These are phyloP conservation scores for Paraconiothyrium sp. DNA, from an alignment of 2,329 filamentous ascomycete genomes.

Conservation along the genomic window DNA sequence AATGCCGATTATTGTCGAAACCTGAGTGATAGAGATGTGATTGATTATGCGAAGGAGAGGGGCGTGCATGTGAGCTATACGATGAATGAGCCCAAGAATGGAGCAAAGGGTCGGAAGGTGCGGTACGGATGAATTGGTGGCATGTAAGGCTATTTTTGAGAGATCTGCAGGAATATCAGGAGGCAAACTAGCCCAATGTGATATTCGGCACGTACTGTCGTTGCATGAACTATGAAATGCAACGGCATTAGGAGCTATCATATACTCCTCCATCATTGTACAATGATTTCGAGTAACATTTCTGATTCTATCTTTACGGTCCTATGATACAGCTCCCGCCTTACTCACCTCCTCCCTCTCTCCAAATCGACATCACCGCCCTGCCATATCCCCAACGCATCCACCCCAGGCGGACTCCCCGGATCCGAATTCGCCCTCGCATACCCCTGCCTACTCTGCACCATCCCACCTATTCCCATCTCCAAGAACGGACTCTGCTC, in stretches of 20 bases:
- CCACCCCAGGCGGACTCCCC: constrained; percentile 17
- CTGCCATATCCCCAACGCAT: constrained; percentile 20
- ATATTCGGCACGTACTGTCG: too few species aligned
- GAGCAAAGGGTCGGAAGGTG: constrained; percentile 20
- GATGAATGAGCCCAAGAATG: constrained; percentile 9
- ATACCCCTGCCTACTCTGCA: constrained; percentile 26
- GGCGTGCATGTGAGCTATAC: constrained; percentile 31
- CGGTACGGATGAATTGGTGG: constrained; percentile 18
- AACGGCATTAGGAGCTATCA: too few species aligned
- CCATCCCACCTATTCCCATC: background rate
- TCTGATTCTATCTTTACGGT: background rate
- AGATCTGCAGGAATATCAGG: too few species aligned
- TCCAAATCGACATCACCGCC: constrained; percentile 17
- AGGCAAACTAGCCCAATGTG: too few species aligned
- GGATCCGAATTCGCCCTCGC: constrained; percentile 27
- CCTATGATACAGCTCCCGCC: background rate
- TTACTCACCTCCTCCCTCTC: constrained; percentile 8
- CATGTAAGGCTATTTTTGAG: background rate
- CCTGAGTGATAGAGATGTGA: constrained; percentile 50
- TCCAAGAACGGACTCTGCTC: constrained; percentile 15
- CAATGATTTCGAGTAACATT: background rate
- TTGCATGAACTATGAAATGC: too few species aligned
- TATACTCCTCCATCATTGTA: background rate
- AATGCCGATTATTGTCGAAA: constrained; percentile 46
- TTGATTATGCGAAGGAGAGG: constrained; percentile 39